Percentiles rank a stretch among this genome's conserved stretches.
Evolutionary conservation across 306 rosid genomes (phyloP).

Genomic region (Coriaria nepalensis): DNA sequence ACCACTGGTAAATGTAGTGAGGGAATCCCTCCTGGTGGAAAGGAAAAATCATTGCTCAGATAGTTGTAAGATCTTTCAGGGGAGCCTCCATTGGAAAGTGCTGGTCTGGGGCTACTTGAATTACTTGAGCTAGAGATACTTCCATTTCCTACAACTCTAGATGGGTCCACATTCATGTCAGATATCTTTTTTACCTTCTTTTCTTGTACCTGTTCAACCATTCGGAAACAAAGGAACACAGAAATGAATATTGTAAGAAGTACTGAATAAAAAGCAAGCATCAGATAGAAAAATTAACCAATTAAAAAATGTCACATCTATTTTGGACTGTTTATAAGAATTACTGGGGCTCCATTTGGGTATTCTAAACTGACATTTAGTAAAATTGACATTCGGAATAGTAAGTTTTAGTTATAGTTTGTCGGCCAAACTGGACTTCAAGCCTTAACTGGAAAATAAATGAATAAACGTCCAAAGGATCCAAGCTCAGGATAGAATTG

Average conservation of each 20-base stretch:
- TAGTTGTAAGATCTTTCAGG: conserved; percentile 39
- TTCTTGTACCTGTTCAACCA: conserved; percentile 73
- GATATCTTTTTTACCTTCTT: conserved; percentile 92
- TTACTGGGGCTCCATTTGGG: too few species aligned
- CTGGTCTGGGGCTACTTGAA: conserved; percentile 39
- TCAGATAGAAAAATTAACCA: not conserved
- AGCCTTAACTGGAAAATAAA: too few species aligned
- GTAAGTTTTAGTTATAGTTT: too few species aligned
- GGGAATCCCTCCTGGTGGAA: conserved; percentile 73
- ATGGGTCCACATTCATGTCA: conserved; percentile 72
- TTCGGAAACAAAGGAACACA: conserved; percentile 15
- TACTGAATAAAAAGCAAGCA: not conserved
- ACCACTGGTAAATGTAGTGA: conserved; percentile 74
- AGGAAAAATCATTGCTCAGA: conserved; percentile 47
- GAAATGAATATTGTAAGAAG: conserved; percentile 12
- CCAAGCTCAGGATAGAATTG: too few species aligned
- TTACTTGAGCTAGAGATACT: conserved; percentile 73
- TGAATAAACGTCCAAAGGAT: too few species aligned
- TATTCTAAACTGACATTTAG: too few species aligned
- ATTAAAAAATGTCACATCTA: too few species aligned
- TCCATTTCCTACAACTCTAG: conserved; percentile 65
- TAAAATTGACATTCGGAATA: too few species aligned
- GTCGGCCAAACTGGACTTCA: too few species aligned
- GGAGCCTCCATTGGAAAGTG: conserved; percentile 76
- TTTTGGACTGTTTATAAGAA: too few species aligned